Evolutionary conservation across 768 basidiomycete species (phyloP).

Genomic region (Tulasnella sp.): DNA sequence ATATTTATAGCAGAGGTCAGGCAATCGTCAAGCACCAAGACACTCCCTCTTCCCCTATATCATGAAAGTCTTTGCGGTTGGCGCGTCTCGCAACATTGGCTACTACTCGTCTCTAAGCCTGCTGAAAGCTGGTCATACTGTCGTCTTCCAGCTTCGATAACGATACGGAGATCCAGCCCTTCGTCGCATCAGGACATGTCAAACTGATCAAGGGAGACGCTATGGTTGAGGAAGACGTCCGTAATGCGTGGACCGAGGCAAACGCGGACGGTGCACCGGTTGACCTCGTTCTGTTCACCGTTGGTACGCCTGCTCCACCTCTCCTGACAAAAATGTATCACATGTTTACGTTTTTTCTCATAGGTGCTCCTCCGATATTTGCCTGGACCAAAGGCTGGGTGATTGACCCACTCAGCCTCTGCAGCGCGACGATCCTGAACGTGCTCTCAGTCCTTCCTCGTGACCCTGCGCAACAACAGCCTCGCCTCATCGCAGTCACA

Average conservation of each 20-base stretch:
- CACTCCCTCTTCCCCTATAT: neutral
- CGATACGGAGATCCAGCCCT: constrained; percentile 17
- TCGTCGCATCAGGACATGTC: constrained; percentile 12
- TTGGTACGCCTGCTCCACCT: constrained; percentile 11
- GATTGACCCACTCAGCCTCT: neutral
- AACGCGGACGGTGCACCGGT: neutral
- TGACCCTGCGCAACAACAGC: constrained; percentile 41
- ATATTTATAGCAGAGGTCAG: neutral
- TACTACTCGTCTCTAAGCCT: constrained; percentile 17
- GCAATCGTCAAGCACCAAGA: neutral
- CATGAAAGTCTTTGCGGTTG: constrained; percentile 20
- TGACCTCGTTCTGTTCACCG: constrained; percentile 13
- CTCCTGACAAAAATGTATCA: neutral
- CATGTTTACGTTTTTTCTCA: neutral
- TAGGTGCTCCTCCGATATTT: neutral
- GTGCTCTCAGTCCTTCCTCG: neutral
- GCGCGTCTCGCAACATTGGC: constrained; percentile 23
- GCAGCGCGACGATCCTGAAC: neutral
- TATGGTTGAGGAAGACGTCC: neutral
- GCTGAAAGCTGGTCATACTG: constrained; percentile 7
- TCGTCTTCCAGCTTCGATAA: constrained; percentile 20
- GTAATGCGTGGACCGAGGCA: constrained; percentile 14
- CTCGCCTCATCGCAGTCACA: constrained; percentile 55
- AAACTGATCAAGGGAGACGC: constrained; percentile 22
- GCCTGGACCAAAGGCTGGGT: neutral